Base-by-base conservation (phyloP, 148 eudicot genomes). In the Arbutus unedo region DNA sequence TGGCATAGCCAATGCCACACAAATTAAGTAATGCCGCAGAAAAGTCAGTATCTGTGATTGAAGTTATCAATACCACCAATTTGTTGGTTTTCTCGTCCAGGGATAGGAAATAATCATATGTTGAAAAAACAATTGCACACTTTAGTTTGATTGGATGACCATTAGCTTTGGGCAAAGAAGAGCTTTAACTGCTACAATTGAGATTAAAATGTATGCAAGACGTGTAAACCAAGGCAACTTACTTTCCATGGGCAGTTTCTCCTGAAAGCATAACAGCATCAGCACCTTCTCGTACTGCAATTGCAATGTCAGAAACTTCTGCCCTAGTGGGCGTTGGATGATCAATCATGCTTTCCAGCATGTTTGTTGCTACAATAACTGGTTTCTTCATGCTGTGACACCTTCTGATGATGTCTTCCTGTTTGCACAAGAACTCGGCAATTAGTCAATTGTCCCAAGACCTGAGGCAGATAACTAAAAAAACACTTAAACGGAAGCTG, bases 181-280 rank as follows among this genome's bases (percentile, higher is more conserved):
- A 47, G 49, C 11, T 6, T 49, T 74, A 49, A 74, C 6, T 47
- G 55, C 77, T 74, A 74, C 19, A 14, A 47, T 47, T 6, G 3
- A 18, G 44, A n/a, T 74, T 19, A 74, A 18, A 3, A 48, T 48
- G 43, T 6, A 75, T 2, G 60, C 44, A 51, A 78, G 45, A 74
- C 41, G 19, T 48, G 74, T 78, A 54, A 23, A 15, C 72, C 73
- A 59, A 74, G 55, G 54, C 54, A 73, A 90, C 97, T 88, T 91
- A 97, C 99, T 97, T 97, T 79, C 99, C 99, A 81, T 97, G 98
- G 74, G 99, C 99, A 84, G 99, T 97, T 92, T 97, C 99, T 83
- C 99, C 99, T 18, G 99, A 97, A 78, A 97, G 95, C 99, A 97
- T 97, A 78, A 97, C 80, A 66, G 98, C 98, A 84, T 97, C 99